These are phyloP conservation scores for Blakeslea trispora DNA, from an alignment of 371 early-diverging fungal species.

Conservation along the genomic window DNA sequence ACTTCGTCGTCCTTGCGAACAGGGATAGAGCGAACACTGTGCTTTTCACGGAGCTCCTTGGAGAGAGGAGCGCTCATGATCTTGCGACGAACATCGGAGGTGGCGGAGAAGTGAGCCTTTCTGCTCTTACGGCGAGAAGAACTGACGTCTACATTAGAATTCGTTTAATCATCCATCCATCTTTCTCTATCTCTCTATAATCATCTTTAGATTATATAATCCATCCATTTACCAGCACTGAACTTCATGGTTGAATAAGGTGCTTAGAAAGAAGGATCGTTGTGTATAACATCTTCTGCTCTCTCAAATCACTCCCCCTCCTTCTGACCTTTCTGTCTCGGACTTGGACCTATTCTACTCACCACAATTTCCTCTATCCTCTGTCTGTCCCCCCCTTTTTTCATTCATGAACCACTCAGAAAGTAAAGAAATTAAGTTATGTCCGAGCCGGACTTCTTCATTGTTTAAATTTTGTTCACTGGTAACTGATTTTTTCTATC, in stretches of 20 bases:
- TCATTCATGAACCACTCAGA: too few relatives aligned
- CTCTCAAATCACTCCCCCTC: conserved; percentile 3
- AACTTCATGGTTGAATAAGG: conserved; percentile 36
- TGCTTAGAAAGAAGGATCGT: conserved; percentile 18
- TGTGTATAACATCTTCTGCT: conserved; percentile 1
- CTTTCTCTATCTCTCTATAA: neutral
- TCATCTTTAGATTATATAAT: neutral
- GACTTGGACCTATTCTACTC: too few relatives aligned
- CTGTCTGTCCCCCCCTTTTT: too few relatives aligned
- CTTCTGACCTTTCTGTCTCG: neutral
- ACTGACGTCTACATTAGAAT: conserved; percentile 72
- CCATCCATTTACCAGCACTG: conserved; percentile 34
- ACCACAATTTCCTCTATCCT: too few relatives aligned
- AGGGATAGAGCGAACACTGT: conserved; percentile 81
- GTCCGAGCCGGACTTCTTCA: too few relatives aligned
- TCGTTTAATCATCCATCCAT: conserved; percentile 17
- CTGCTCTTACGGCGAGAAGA: conserved; percentile 95
- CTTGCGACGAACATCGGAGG: conserved; percentile 90
- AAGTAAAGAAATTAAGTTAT: too few relatives aligned
- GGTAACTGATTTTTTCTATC: too few relatives aligned
- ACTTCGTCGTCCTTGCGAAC: conserved; percentile 98
- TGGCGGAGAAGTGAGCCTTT: conserved; percentile 98
- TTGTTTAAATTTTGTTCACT: too few relatives aligned
- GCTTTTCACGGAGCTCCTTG: conserved; percentile 81
- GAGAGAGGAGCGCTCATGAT: conserved; percentile 95